phyloP scores from a whole-genome alignment of 768 basidiomycete genomes.

The Dioszegia crocea region DNA sequence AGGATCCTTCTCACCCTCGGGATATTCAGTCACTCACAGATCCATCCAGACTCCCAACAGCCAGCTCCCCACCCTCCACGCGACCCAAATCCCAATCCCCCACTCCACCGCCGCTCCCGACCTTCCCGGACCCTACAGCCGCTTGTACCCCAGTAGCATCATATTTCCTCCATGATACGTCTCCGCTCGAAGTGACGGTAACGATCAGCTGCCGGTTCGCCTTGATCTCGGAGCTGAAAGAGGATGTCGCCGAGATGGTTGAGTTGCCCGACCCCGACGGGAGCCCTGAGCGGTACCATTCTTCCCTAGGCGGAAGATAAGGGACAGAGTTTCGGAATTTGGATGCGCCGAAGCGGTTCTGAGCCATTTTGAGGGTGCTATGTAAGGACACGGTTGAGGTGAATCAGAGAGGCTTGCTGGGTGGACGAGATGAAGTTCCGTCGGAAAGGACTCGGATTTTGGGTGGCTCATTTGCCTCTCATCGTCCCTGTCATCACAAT shows the following conservation, averaged over 20 bases:
- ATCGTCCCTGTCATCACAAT: no score
- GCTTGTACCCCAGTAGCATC: slow-evolving; percentile 5
- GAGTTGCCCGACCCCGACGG: slow-evolving; percentile 8
- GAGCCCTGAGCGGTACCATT: slow-evolving; percentile 26
- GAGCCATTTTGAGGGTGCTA: neutral
- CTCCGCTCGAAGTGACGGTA: slow-evolving; percentile 27
- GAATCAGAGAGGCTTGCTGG: no score
- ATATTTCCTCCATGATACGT: slow-evolving; percentile 25
- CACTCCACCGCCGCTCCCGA: slow-evolving; percentile 31
- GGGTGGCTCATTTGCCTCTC: no score
- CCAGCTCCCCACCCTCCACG: slow-evolving; percentile 27
- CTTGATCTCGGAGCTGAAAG: slow-evolving; percentile 37
- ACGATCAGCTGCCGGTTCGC: slow-evolving; percentile 31
- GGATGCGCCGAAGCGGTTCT: slow-evolving; percentile 31
- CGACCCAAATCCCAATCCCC: slow-evolving; percentile 39
- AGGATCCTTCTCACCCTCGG: neutral
- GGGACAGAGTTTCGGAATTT: slow-evolving; percentile 37
- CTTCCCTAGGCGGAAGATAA: slow-evolving; percentile 20
- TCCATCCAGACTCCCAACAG: slow-evolving; percentile 35
- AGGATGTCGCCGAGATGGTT: slow-evolving; percentile 13
- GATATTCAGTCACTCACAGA: slow-evolving; percentile 29
- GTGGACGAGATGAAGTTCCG: no score
- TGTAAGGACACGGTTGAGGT: no score
- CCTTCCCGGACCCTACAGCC: slow-evolving; percentile 10
- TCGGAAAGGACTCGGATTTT: no score